phyloP scores from a whole-genome alignment of 2,329 filamentous ascomycete genomes.

The Ophiostoma ips region DNA sequence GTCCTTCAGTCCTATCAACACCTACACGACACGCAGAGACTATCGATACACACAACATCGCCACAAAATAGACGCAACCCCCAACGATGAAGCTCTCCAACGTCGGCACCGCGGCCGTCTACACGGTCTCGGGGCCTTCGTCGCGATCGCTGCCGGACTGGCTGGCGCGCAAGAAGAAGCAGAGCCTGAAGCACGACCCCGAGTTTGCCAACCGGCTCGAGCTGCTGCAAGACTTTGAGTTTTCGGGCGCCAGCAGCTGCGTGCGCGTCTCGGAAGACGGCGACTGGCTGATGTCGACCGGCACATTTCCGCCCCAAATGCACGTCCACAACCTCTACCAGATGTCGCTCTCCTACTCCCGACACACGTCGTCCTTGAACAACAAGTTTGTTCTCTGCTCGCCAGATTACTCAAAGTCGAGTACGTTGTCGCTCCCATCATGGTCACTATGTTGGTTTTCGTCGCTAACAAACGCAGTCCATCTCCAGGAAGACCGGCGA shows the following conservation, averaged over 20 bases:
- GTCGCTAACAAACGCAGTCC: constrained; percentile 34
- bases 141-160: constrained; percentile 85
- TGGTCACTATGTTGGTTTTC: too few species aligned
- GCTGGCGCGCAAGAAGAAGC: constrained; percentile 80
- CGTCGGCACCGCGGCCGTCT: constrained; percentile 26
- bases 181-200: constrained; percentile 79
- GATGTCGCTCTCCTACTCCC: constrained; percentile 80
- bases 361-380: constrained; percentile 85
- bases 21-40: neutral
- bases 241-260: constrained; percentile 70
- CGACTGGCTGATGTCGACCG: constrained; percentile 93
- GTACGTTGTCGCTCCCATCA: constrained; percentile 19
- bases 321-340: constrained; percentile 93
- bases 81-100: constrained; percentile 15
- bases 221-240: constrained; percentile 92
- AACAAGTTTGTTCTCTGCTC: constrained; percentile 82
- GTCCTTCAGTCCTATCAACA: too few species aligned
- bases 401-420: constrained; percentile 80
- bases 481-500: constrained; percentile 80
- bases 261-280: constrained; percentile 87
- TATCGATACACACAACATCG: neutral
- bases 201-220: constrained; percentile 92
- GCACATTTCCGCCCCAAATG: constrained; percentile 62
- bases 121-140: constrained; percentile 85
- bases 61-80: neutral